Conservation (phyloP, 352 stramenopile species). For the Globisporangium nunn region DNA sequence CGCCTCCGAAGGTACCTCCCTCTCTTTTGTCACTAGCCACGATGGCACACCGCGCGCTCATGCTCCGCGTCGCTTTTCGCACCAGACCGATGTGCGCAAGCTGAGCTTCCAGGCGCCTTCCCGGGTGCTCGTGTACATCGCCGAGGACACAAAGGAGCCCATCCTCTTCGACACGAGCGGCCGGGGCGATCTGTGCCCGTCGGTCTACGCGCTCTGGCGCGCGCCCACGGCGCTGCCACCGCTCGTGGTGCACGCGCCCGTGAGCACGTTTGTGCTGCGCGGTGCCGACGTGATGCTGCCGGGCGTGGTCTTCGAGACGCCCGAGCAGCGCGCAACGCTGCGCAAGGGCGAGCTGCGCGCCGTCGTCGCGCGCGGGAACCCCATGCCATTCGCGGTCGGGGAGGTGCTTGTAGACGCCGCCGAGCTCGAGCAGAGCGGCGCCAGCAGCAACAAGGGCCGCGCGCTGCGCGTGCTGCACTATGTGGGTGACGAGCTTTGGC, state of each 20-base stretch:
- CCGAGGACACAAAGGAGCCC: conserved; percentile 51
- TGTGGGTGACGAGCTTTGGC: conserved; percentile 70
- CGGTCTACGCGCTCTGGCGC: conserved; percentile 68
- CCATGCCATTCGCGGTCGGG: conserved; percentile 66
- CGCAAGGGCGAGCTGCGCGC: conserved; percentile 60
- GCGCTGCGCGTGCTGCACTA: conserved; percentile 63
- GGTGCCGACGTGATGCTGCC: conserved; percentile 83
- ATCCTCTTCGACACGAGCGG: conserved; percentile 68
- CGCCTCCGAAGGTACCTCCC: conserved; percentile 31
- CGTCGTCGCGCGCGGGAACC: conserved; percentile 70
- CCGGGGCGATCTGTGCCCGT: conserved; percentile 41
- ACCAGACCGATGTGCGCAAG: conserved; percentile 47
- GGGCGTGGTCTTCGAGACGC: conserved; percentile 56
- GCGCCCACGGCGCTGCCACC: conserved; percentile 36
- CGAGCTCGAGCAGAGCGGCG: conserved; percentile 43
- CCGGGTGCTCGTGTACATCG: conserved; percentile 59
- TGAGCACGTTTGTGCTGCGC: conserved; percentile 75
- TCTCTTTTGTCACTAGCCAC: background rate
- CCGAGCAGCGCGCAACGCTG: conserved; percentile 44
- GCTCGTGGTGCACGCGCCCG: conserved; percentile 64
- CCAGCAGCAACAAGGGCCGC: conserved; percentile 59
- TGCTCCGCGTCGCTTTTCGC: too few species aligned
- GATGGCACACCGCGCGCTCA: too few species aligned
- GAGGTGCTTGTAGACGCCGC: conserved; percentile 65
- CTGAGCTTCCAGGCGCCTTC: conserved; percentile 74